Evolutionary conservation across 305 asterid genomes (phyloP).

Genomic region (Plantago coronopus): DNA sequence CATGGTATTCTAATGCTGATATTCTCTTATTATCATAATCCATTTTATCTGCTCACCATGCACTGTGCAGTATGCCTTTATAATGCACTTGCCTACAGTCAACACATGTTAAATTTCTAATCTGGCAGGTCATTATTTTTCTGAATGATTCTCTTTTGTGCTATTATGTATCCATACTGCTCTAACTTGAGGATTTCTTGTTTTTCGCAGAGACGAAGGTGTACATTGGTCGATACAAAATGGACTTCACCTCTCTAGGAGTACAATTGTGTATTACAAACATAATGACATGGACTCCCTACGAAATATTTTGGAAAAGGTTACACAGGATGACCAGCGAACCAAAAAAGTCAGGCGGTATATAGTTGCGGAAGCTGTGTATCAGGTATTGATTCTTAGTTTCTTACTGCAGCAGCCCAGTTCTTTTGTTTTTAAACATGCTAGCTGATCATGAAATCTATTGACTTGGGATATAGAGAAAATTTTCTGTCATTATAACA

Average conservation of each 20-base stretch:
- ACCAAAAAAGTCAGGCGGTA: constrained; percentile 91
- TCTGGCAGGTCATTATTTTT: too few relatives aligned
- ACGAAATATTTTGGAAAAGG: constrained; percentile 56
- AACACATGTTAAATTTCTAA: too few relatives aligned
- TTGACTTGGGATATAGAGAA: background rate
- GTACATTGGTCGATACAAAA: constrained; percentile 98
- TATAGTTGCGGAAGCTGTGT: constrained; percentile 87
- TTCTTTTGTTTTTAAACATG: background rate
- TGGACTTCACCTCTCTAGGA: constrained; percentile 93
- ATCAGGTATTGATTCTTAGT: constrained; percentile 80
- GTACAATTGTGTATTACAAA: constrained; percentile 77
- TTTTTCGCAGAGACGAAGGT: constrained; percentile 79
- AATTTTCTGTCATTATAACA: too few relatives aligned
- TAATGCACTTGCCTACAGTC: too few relatives aligned
- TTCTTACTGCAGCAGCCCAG: constrained; percentile 4
- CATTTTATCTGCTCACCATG: too few relatives aligned
- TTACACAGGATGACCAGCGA: constrained; percentile 64
- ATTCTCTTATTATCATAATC: too few relatives aligned
- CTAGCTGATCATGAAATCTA: background rate
- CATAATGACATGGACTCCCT: constrained; percentile 85
- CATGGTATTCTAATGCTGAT: too few relatives aligned
- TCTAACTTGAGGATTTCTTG: constrained; percentile 17
- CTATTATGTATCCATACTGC: background rate
- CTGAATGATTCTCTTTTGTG: background rate
- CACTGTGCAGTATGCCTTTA: too few relatives aligned